Evolutionary conservation across 164 flowering plant genomes (phyloP), one percentile per base, ranked within the genome.

Genomic region (Warburgia ugandensis): DNA sequence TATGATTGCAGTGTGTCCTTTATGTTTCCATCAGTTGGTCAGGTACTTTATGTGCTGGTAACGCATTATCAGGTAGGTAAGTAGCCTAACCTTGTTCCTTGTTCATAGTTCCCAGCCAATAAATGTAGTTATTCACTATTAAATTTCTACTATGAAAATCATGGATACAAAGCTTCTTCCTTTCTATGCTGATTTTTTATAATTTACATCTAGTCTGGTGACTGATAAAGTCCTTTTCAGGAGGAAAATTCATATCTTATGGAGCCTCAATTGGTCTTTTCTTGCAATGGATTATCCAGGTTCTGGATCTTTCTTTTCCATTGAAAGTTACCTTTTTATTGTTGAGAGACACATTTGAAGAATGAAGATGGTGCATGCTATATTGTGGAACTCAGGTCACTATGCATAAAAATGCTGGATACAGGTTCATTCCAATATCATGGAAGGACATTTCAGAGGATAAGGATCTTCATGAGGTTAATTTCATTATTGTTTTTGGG

Each of bases 211-310:
- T n/a, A n/a, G n/a, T n/a, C n/a, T n/a, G n/a, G n/a, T n/a, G n/a
- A n/a, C n/a, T n/a, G n/a, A n/a, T 22, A 12, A 8, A 44, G 5
- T 25, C 45, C 47, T 45, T 44, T 59, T 45, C 36, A 68, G 72
- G 72, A 46, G 72, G 61, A 59, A 21, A 50, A 35, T 21, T 68
- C 6, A 6, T 68, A 40, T 45, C 72, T 29, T 50, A 22, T 50
- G 67, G 64, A 62, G 64, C 60, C 54, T 68, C 72, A 32, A n/a
- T 68, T 22, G 72, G 72, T 26, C 29, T 47, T 37, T 29, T 68
- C 51, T 41, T 63, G 33, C 72, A 68, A 55, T 68, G 67, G 64
- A 47, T 68, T 21, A 55, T 59, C 21, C 72, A 68, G 72, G 72
- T 68, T 47, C 35, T 31, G 29, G 43, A 46, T 3, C 4, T 29